A percentile compares a stretch with the other conserved stretches of the same genome.
Conservation (phyloP, 169 alveolate species). For the Plasmodium sp. region DNA sequence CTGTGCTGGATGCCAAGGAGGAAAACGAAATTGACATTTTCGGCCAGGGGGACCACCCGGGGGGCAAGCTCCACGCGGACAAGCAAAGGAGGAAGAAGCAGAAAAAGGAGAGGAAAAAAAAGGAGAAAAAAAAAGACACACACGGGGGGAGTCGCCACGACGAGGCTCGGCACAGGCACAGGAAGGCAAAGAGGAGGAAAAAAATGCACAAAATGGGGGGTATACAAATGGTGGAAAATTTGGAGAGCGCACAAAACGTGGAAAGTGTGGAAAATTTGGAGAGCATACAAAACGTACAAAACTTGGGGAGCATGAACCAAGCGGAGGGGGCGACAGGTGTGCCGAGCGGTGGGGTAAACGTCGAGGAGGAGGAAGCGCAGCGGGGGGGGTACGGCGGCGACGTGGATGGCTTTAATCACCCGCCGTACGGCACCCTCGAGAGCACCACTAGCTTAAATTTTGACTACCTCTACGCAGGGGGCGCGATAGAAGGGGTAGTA, state of each 20-base stretch:
- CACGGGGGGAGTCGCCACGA: background rate
- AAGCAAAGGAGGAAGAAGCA: slow-evolving; percentile 1
- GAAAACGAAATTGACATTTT: slow-evolving; percentile 18
- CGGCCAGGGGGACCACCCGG: background rate
- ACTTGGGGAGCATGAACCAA: background rate
- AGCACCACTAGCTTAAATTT: background rate
- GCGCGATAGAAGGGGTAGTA: background rate
- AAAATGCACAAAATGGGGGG: slow-evolving; percentile 2
- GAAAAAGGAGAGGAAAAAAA: background rate
- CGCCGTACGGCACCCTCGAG: background rate
- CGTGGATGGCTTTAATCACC: background rate
- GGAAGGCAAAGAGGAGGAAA: background rate
- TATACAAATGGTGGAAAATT: background rate
- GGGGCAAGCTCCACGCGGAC: background rate
- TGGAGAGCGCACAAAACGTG: too few species aligned
- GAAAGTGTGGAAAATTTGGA: background rate
- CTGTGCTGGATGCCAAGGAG: background rate
- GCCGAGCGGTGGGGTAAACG: background rate
- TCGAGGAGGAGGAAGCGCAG: background rate
- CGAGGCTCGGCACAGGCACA: background rate
- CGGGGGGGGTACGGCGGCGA: background rate
- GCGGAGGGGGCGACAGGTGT: background rate
- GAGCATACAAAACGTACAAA: too few species aligned
- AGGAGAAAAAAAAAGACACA: background rate
- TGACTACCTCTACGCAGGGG: slow-evolving; percentile 4